phyloP scores from a whole-genome alignment of 176 grass and related monocot genomes.

The Cocos nucifera region DNA sequence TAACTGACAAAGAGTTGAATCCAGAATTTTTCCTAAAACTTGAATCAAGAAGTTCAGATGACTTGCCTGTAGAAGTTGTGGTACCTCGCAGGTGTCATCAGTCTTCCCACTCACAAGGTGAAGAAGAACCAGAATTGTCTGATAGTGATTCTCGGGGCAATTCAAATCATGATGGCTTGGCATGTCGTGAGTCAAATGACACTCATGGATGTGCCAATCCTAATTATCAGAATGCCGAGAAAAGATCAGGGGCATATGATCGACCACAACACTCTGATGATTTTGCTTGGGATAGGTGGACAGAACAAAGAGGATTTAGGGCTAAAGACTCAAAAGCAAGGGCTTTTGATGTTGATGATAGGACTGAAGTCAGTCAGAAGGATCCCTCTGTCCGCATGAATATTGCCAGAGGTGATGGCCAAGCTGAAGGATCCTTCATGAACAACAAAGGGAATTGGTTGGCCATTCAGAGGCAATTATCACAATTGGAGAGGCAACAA shows the following conservation, averaged over 20 bases:
- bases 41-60: conserved; percentile 61
- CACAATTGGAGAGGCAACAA: conserved; percentile 90
- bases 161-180: conserved; percentile 38
- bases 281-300: conserved; percentile 27
- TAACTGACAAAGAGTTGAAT: conserved; percentile 80
- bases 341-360: conserved; percentile 48
- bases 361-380: conserved; percentile 37
- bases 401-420: conserved; percentile 13
- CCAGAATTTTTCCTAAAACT: conserved; percentile 94
- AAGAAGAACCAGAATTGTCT: conserved; percentile 47
- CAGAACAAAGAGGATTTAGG: conserved; percentile 53
- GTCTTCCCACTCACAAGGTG: conserved; percentile 39
- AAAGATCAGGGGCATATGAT: conserved; percentile 15
- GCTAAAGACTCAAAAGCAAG: conserved; percentile 55
- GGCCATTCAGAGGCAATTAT: conserved; percentile 75
- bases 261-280: conserved; percentile 10
- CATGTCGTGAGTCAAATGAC: conserved; percentile 32
- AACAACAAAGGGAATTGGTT: conserved; percentile 83
- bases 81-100: conserved; percentile 43
- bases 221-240: conserved; percentile 44
- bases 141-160: conserved; percentile 36
- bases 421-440: conserved; percentile 55
- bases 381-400: conserved; percentile 41
- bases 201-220: conserved; percentile 32
- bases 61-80: conserved; percentile 80